Evolutionary conservation across 495 filamentous ascomycete genomes (phyloP), one percentile per base, ranked within the genome.

Genomic region (Penicillium cinerascens): DNA sequence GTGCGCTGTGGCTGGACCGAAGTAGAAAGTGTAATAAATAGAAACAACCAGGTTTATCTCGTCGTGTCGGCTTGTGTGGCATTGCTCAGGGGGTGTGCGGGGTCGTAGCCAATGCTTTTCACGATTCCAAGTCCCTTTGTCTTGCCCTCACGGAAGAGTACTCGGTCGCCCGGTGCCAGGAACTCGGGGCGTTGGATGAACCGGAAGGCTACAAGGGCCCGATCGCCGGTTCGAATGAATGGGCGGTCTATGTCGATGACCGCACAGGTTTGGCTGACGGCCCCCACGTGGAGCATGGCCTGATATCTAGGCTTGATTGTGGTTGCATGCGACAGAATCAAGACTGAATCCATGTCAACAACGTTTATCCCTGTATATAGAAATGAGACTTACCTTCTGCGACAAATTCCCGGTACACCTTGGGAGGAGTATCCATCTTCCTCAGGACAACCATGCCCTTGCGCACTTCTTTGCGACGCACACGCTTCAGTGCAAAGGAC

Each of bases 211-310:
- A 97, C 95, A 0, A 82, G 79, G 7, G 95, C 93, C 23, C 93
- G 78, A 67, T 98, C 93, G 4, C 93, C 93, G 0, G 95, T 97
- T 11, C 93, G 81, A 59, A 98, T 96, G 60, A 91, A 95, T 18
- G 88, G 87, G n/a, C 92, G 86, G 63, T 98, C 93, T 51, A 98
- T 95, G 60, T 97, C 93, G 58, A 98, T 96, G 61, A 98, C 97
- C 6, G 91, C 85, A 58, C 95, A 97, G 0, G 93, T 98, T 70
- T 98, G 93, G 49, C 86, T 90, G 46, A 98, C 88, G 1, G 93
- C 89, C 7, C 93, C 93, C 17, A 98, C 93, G 61, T 98, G 93
- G 18, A 98, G 80, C 93, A 98, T 98, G 5, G 93, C 95, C 69
- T 98, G 93, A 64, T 98, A 98, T 61, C 92, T 92, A 6, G 89